Conservation (phyloP, 2,329 filamentous ascomycete genomes). For the Talaromyces sp. region DNA sequence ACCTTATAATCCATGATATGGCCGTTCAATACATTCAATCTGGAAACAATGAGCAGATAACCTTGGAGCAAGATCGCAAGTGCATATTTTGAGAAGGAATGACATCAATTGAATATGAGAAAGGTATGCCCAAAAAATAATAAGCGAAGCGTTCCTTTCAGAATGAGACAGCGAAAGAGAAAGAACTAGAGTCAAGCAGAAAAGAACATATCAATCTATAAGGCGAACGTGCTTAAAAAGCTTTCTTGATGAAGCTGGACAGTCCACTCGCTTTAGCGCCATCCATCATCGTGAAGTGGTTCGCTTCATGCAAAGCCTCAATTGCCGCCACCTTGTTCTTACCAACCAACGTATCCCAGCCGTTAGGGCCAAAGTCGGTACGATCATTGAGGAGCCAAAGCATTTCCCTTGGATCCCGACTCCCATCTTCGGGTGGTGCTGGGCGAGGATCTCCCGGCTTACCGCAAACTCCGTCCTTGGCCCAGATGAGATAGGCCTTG, state of each 20-base stretch:
- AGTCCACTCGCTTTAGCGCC: slow-evolving; percentile 18
- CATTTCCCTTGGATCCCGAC: slow-evolving; percentile 49
- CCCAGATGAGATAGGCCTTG: slow-evolving; percentile 49
- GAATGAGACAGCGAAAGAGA: background rate
- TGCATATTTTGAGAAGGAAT: background rate
- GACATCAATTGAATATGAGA: background rate
- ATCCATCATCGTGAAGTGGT: slow-evolving; percentile 35
- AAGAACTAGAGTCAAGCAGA: background rate
- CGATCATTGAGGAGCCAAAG: slow-evolving; percentile 51
- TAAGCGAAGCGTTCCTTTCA: background rate
- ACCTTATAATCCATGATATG: slow-evolving; percentile 1
- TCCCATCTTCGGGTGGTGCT: slow-evolving; percentile 39
- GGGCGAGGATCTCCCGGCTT: slow-evolving; percentile 43
- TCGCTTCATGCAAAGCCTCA: slow-evolving; percentile 34
- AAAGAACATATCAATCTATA: background rate
- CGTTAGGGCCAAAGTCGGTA: slow-evolving; percentile 49
- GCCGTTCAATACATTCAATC: background rate
- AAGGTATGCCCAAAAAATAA: background rate
- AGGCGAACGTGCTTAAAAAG: slow-evolving; percentile 3
- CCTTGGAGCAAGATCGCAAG: background rate
- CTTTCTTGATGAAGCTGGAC: slow-evolving; percentile 21
- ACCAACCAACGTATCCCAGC: slow-evolving; percentile 49
- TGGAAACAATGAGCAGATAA: background rate
- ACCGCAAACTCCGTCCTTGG: slow-evolving; percentile 49
- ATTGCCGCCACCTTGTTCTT: slow-evolving; percentile 36